Conservation (phyloP, 2,329 filamentous ascomycete genomes). For the Pestalotiopsis sp. region DNA sequence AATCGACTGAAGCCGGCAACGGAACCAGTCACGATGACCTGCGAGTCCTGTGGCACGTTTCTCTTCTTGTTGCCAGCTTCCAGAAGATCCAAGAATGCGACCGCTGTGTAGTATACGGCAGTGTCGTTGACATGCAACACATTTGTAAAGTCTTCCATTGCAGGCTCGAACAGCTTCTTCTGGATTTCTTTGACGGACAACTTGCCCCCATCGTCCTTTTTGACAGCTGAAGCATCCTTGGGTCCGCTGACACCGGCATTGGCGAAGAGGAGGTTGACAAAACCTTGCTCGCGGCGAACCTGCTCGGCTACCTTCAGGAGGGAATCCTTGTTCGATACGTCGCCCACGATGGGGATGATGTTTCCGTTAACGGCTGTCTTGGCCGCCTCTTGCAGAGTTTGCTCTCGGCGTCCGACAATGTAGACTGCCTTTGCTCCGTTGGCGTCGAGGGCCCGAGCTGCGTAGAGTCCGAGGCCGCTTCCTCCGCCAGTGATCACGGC, state of each 20-base stretch:
- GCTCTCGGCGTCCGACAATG: constrained; percentile 8
- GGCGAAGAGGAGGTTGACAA: constrained; percentile 10
- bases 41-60: constrained; percentile 12
- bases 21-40: constrained; percentile 7
- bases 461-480: constrained; percentile 10
- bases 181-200: constrained; percentile 4
- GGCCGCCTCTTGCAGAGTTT: constrained; percentile 5
- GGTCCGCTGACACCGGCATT: constrained; percentile 1
- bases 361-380: constrained; percentile 6
- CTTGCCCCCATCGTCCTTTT: background rate
- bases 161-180: background rate
- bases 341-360: constrained; percentile 11
- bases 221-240: background rate
- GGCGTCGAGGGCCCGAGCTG: constrained; percentile 10
- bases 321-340: constrained; percentile 8
- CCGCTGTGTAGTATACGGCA: constrained; percentile 7
- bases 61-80: constrained; percentile 5
- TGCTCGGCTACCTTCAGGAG: constrained; percentile 7
- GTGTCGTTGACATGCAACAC: constrained; percentile 7
- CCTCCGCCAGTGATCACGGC: constrained; percentile 10
- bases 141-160: background rate
- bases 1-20: constrained; percentile 10
- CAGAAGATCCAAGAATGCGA: constrained; percentile 9
- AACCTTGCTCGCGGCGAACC: constrained; percentile 10
- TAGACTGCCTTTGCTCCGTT: constrained; percentile 14